Percentiles rank a stretch among this genome's conserved stretches.
Conservation (phyloP, 192 early-diverging fungal species). For the Podila minutissima region DNA sequence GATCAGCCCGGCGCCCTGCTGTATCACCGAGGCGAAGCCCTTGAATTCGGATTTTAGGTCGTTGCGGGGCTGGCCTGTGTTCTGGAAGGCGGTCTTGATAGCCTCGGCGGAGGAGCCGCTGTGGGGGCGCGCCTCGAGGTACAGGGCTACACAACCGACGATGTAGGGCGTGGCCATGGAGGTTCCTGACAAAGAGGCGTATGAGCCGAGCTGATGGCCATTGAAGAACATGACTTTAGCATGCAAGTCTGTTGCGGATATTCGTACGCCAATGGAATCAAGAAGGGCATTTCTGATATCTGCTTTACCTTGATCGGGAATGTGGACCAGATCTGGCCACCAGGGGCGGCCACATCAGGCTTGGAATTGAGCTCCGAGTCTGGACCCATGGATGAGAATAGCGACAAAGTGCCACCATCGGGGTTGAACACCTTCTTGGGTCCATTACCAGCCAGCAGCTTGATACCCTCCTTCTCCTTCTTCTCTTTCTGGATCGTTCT, state of each 20-base stretch:
- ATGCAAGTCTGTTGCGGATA: too few relatives aligned
- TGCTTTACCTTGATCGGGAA: constrained; percentile 59
- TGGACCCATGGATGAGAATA: constrained; percentile 80
- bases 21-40: constrained; percentile 59
- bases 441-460: constrained; percentile 58
- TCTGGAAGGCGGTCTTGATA: constrained; percentile 50
- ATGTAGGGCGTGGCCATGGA: constrained; percentile 75
- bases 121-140: constrained; percentile 40
- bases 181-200: constrained; percentile 66
- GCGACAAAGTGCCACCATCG: constrained; percentile 70
- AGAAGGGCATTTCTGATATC: background rate
- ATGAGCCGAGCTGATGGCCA: constrained; percentile 52
- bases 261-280: too few relatives aligned
- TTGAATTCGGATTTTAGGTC: constrained; percentile 16
- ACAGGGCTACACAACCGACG: constrained; percentile 52
- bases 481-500: constrained; percentile 48
- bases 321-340: constrained; percentile 71
- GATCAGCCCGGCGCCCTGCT: constrained; percentile 80
- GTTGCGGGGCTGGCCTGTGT: constrained; percentile 32
- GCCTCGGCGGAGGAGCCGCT: constrained; percentile 24
- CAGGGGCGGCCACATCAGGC: constrained; percentile 69
- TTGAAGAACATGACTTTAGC: too few relatives aligned
- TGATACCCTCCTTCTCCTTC: constrained; percentile 37
- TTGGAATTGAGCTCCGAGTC: constrained; percentile 73
- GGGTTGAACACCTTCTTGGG: constrained; percentile 54